Evolutionary conservation across 805 yeast genomes (phyloP), one percentile per base, ranked within the genome.

Genomic region (Candida andamanensis): DNA sequence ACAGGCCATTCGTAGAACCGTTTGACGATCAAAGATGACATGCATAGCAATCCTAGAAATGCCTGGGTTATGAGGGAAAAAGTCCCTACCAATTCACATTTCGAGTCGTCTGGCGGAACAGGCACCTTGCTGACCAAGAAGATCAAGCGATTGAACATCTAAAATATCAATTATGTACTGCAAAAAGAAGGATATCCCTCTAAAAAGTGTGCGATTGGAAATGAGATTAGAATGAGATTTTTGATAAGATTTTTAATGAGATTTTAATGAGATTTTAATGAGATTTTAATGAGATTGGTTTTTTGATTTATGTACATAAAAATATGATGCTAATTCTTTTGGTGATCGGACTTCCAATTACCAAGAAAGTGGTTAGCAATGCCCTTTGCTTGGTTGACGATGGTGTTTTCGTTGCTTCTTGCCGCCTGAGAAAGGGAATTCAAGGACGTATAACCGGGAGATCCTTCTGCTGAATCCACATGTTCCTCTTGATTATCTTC

Each of bases 41-140:
- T 55, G 9, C 95, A 87, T 15, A 87, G 60, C 6, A 81, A 50
- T 0, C 97, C 98, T 60, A 92, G 61, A 4, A 75, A 51, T 2
- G 74, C 69, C 54, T 90, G 98, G 11, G 94, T 78, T 5, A 80
- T 33, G 19, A 90, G 64, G 1, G 97, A 85, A 37, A 87, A 83
- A 3, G 96, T 90, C 1, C 97, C 97, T 19, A 90, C 57, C 11
- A 66, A 45, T 41, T 64, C 70, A 47, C 72, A 66, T 35, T 63
- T 61, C n/a, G n/a, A n/a, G n/a, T n/a, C n/a, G n/a, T n/a, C n/a
- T n/a, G n/a, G n/a, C n/a, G n/a, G n/a, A n/a, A n/a, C n/a, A n/a
- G n/a, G n/a, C n/a, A n/a, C n/a, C n/a, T n/a, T n/a, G n/a, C n/a
- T n/a, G n/a, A n/a, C n/a, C n/a, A n/a, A n/a, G n/a, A n/a, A n/a